Evolutionary conservation across 2,329 filamentous ascomycete genomes (phyloP), one percentile per base, ranked within the genome.

Genomic region (Chaetomiaceae sp.): DNA sequence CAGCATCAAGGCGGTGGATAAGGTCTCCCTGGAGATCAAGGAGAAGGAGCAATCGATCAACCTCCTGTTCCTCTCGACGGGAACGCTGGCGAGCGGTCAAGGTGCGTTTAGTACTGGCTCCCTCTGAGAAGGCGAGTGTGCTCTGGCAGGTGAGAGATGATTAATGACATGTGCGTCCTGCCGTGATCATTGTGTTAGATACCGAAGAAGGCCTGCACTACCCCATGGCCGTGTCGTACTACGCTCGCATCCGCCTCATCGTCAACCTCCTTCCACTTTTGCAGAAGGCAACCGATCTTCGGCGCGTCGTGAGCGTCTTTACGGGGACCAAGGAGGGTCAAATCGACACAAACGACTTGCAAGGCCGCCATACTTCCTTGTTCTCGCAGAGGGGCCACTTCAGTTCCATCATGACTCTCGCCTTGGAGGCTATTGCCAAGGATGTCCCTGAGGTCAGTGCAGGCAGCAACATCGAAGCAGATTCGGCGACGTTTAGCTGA

Each of bases 191-290:
- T n/a, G n/a, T n/a, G n/a, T n/a, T n/a, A 63, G 65, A 65, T 45
- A 69, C 65, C 1, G 33, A 50, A 9, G 67, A 70, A 51, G 61
- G 60, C 25, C 58, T 69, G 4, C 60, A 70, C n/a, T 35, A 47
- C 3, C 58, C 49, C 34, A 53, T 65, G 27, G 50, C 63, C 3
- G 40, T 69, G 10, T 61, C 62, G 4, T 69, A 66, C 57, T 68
- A 62, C 48, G 55, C 63, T 3, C 62, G 67, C 19, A 40, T 65
- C 5, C 62, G 66, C 3, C 48, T 68, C 8, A 47, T 64, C 21
- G 57, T 50, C 7, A 66, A 66, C 34, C 59, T 70, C 5, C 50
- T 69, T 5, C 66, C 67, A 0, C 59, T 68, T 0, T 60, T 69
- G 5, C 56, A 48, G 1, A 14, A 17, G 12, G 38, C 51, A 2